Conservation (phyloP, 345 rosid genomes). For the Microcos paniculata region DNA sequence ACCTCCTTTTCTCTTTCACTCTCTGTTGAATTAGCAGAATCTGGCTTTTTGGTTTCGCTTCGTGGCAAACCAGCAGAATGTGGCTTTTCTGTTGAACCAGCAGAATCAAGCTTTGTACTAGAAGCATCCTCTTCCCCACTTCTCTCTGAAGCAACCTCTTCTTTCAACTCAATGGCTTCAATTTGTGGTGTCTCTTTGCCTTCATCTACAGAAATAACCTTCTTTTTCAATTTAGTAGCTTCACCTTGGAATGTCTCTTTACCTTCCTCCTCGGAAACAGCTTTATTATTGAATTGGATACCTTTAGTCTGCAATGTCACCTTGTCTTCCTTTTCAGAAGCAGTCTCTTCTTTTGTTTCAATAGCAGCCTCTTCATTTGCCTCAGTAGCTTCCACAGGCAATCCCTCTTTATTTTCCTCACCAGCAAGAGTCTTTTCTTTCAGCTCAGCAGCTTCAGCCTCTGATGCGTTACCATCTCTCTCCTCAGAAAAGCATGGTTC, state of each 20-base stretch:
- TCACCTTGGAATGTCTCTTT: constrained; percentile 10
- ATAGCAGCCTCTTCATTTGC: constrained; percentile 14
- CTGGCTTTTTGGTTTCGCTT: constrained; percentile 29
- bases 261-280: constrained; percentile 26
- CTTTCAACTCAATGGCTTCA: constrained; percentile 23
- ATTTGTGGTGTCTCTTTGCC: constrained; percentile 21
- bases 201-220: constrained; percentile 30
- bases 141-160: constrained; percentile 27
- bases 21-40: constrained; percentile 24
- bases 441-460: background rate
- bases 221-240: constrained; percentile 13
- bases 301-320: constrained; percentile 35
- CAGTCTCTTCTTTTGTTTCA: constrained; percentile 2
- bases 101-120: background rate
- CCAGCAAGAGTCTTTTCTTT: background rate
- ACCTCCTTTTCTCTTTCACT: constrained; percentile 32
- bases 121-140: constrained; percentile 9
- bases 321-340: constrained; percentile 38
- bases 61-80: constrained; percentile 18
- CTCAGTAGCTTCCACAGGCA: constrained; percentile 28
- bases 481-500: constrained; percentile 13
- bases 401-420: constrained; percentile 37
- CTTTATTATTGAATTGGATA: constrained; percentile 19
- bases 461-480: background rate
- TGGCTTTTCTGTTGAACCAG: constrained; percentile 14